Conservation (phyloP, 31 red algal genomes). For the Odonthalia washingtoniensis region DNA sequence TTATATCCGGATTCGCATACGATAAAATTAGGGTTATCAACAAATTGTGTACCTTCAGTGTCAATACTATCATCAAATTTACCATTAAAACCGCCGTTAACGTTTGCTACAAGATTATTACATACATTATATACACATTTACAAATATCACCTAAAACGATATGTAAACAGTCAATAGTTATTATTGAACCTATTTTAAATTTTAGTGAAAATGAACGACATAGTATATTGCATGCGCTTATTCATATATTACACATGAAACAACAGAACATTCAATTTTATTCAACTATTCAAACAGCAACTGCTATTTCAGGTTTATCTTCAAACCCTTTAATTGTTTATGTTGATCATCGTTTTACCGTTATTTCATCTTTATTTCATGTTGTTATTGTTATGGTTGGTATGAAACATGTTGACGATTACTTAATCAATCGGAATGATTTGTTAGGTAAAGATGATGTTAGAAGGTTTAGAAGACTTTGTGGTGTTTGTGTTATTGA, state of each 20-base stretch:
- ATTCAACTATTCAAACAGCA: not conserved
- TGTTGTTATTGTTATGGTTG: not conserved
- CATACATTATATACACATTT: not conserved
- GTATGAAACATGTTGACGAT: not conserved
- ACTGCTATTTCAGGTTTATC: not conserved
- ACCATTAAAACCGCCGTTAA: slow-evolving; percentile 29
- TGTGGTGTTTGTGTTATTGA: not conserved
- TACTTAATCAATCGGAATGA: not conserved
- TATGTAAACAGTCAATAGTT: not conserved
- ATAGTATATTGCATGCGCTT: not conserved
- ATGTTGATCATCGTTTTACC: not conserved
- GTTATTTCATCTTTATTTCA: not conserved
- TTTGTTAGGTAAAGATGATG: not conserved
- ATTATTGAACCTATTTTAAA: not conserved
- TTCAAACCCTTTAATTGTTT: not conserved
- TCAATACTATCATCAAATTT: not conserved
- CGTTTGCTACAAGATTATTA: slow-evolving; percentile 32
- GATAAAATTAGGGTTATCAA: slow-evolving; percentile 7
- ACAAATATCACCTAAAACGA: not conserved
- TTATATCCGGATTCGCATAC: not conserved
- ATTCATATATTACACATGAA: not conserved
- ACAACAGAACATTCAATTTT: not conserved
- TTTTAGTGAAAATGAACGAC: not conserved
- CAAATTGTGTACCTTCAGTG: not conserved
- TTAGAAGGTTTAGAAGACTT: not conserved